Evolutionary conservation across 2,329 filamentous ascomycete species (phyloP).

Genomic region (Botrytis byssoidea): DNA sequence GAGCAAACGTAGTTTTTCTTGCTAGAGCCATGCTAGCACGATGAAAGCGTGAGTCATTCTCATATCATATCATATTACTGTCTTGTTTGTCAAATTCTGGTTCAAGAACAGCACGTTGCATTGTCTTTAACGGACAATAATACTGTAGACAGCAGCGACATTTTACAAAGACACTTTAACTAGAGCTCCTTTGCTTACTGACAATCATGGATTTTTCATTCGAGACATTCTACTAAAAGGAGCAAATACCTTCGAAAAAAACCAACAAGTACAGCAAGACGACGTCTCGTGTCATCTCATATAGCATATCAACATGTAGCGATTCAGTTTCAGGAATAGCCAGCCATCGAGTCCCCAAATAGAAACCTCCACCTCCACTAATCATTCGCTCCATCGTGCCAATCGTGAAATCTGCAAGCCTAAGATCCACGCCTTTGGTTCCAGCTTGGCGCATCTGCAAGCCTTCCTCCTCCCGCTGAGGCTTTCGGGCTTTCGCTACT

Average conservation of each 20-base stretch:
- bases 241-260: neutral
- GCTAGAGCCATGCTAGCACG: neutral
- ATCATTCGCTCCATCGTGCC: neutral
- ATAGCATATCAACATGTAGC: neutral
- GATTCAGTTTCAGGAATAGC: neutral
- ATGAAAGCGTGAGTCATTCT: neutral
- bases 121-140: neutral
- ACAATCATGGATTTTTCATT: neutral
- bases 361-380: neutral
- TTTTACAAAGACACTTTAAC: neutral
- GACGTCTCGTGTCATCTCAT: neutral
- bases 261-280: too few species aligned
- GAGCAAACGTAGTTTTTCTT: neutral
- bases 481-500: neutral
- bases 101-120: neutral
- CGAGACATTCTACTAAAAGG: neutral
- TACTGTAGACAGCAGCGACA: neutral
- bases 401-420: neutral
- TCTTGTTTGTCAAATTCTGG: neutral
- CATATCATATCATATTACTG: neutral
- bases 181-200: neutral
- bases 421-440: neutral
- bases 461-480: neutral
- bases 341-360: neutral
- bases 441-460: conserved; percentile 5